Conservation (phyloP, 495 filamentous ascomycete genomes). For the Jackrogersella multiformis region DNA sequence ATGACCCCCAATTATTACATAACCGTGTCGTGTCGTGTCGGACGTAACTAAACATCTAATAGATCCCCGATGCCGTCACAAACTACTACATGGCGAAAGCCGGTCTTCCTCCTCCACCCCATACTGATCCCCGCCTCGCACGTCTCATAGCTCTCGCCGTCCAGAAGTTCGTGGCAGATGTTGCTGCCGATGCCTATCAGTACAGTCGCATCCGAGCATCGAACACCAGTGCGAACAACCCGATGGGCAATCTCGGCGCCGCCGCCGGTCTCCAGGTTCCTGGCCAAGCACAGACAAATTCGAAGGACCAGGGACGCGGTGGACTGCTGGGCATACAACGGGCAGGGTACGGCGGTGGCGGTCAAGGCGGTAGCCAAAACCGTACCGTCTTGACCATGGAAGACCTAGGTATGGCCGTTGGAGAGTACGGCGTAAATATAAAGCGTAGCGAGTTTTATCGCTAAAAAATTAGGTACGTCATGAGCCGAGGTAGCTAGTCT, state of each 20-base stretch:
- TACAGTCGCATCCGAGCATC: constrained; percentile 93
- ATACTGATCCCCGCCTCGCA: constrained; percentile 85
- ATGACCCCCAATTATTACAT: constrained; percentile 39
- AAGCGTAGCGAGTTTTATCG: constrained; percentile 98
- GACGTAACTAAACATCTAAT: constrained; percentile 20
- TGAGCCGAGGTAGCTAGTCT: neutral
- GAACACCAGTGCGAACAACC: constrained; percentile 86
- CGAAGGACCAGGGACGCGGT: constrained; percentile 65
- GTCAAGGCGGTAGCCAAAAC: constrained; percentile 87
- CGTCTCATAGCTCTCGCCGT: constrained; percentile 94
- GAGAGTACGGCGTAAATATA: constrained; percentile 96
- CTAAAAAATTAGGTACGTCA: constrained; percentile 53
- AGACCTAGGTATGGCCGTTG: constrained; percentile 96
- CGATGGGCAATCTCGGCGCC: constrained; percentile 84
- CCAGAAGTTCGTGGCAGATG: constrained; percentile 97
- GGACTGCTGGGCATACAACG: constrained; percentile 85
- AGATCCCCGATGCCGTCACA: constrained; percentile 98
- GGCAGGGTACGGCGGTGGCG: constrained; percentile 91
- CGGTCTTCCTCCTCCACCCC: constrained; percentile 87
- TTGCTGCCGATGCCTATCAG: constrained; percentile 97
- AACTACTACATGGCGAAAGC: constrained; percentile 97
- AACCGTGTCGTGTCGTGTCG: neutral
- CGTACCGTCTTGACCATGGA: constrained; percentile 98
- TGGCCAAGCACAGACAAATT: constrained; percentile 65
- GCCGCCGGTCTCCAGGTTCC: constrained; percentile 75